Base-by-base conservation (phyloP, 2,329 filamentous ascomycete genomes). In the Ophiobolus disseminans region DNA sequence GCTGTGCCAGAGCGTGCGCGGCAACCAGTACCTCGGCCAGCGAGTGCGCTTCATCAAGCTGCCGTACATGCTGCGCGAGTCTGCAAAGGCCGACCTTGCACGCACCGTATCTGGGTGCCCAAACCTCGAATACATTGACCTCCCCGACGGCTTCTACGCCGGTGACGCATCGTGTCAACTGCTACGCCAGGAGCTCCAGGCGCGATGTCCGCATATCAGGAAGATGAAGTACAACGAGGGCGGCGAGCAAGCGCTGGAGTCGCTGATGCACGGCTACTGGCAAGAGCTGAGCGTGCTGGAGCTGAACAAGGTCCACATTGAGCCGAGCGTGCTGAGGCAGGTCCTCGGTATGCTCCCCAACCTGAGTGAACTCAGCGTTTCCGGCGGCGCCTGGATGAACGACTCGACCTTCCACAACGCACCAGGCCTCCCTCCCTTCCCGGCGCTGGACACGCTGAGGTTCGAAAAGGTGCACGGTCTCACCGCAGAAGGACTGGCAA, bases 41-140 rank as follows among this genome's bases (percentile, higher is more conserved):
- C 78, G 85, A 32, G 90, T 96, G 4, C 77, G 87, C 65, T 91
- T 87, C 62, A 80, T 97, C 65, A 96, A 96, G 78, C 86, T 91
- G 50, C 91, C 93, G 5, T 97, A 96, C 73, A 97, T 97, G 93
- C 87, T 93, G 44, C 86, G 93, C 48, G 91, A 97, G 76, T 89
- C 89, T 1, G 89, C 84, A 69, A 91, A 94, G 70, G 83, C 89
- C 44, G 89, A 93, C 55, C 82, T 97, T 39, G 92, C 93, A 8
- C 86, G 91, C 40, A 90, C 89, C 20, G 88, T 97, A 38, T 90
- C 91, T 28, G 89, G 92, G 19, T 81, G 93, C 34, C 90, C 91
- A 22, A 91, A 93, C 65, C 78, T 97, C 35, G 87, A 85, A 70
- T 97, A 94, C 71, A 87, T 96, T 58, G 93, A 97, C 73, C 81